These are phyloP conservation scores for Vigna radiata DNA, from an alignment of 306 rosid genomes.

Conservation along the genomic window DNA sequence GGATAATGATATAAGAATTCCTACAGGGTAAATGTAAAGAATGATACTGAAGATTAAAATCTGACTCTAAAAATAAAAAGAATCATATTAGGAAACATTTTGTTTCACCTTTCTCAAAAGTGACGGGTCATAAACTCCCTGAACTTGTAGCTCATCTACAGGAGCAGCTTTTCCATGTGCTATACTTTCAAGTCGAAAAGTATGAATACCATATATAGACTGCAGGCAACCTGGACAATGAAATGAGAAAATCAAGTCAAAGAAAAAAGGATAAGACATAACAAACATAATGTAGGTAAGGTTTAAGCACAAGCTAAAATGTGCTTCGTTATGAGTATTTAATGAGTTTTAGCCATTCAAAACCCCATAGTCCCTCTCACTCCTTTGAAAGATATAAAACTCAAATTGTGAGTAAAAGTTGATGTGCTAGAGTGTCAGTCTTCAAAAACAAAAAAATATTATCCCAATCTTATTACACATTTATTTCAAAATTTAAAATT, in stretches of 20 bases:
- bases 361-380: slow-evolving; percentile 3
- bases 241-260: slow-evolving; percentile 21
- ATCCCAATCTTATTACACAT: slow-evolving; percentile 5
- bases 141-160: slow-evolving; percentile 88
- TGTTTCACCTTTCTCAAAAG: slow-evolving; percentile 73
- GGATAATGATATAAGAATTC: slow-evolving; percentile 25
- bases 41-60: slow-evolving; percentile 6
- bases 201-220: slow-evolving; percentile 79
- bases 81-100: slow-evolving; percentile 28
- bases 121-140: slow-evolving; percentile 82
- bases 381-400: slow-evolving; percentile 18
- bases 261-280: slow-evolving; percentile 6
- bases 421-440: not conserved
- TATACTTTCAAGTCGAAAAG: slow-evolving; percentile 87
- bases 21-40: slow-evolving; percentile 1
- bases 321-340: slow-evolving; percentile 3
- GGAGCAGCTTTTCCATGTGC: slow-evolving; percentile 83
- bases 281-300: slow-evolving; percentile 11
- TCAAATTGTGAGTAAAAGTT: slow-evolving; percentile 14
- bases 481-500: not conserved
- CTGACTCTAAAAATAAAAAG: slow-evolving; percentile 30
- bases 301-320: slow-evolving; percentile 37
- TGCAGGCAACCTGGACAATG: slow-evolving; percentile 80
- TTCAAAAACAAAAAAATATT: not conserved
- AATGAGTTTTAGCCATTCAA: slow-evolving; percentile 13